Base-by-base conservation (phyloP, 2,329 filamentous ascomycete genomes). In the Trichophyton rubrum region DNA sequence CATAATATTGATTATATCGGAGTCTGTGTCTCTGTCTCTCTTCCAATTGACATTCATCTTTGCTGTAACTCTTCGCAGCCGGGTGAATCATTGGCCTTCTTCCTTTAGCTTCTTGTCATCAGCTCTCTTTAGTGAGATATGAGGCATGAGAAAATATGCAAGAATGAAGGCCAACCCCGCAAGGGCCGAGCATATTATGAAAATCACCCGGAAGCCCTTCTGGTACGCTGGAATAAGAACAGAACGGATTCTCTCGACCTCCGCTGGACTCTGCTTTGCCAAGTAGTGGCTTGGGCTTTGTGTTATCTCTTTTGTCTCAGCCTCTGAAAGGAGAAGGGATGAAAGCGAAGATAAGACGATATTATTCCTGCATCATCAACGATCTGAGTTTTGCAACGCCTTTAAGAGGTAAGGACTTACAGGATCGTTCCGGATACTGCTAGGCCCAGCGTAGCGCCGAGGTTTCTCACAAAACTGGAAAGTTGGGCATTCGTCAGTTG, bases 401-500 rank as follows among this genome's bases (percentile, higher is more conserved):
- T 27, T 24, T 22, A 27, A 11, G 9, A 3, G 33, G 3, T 11
- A 5, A n/a, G 38, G 3, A 24, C 60, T 24, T 68, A 74, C 71
- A 78, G 72, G 57, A 76, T 73, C 15, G 74, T 75, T 40, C 73
- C 74, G 0, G 71, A 67, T 27, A 75, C 68, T 6, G 73, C 73
- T 27, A 76, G 69, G 2, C 73, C 74, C 9, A 76, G 66, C 1
- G 73, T 75, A 4, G 72, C 72, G 3, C 74, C 74, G 3, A 76
- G 70, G 60, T 74, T 75, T 15, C 74, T 68, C n/a, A 74, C 64
- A 62, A 76, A 76, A 59, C 73, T 76, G 56, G 60, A 13, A 56
- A 62, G 22, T 66, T 58, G 8, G 3, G 35, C 17, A 15, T 30
- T 15, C 33, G 22, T 41, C 1, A 22, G 8, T 13, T 1, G 1